phyloP scores from a whole-genome alignment of 805 yeast genomes.

The Scheffersomyces lignosus region DNA sequence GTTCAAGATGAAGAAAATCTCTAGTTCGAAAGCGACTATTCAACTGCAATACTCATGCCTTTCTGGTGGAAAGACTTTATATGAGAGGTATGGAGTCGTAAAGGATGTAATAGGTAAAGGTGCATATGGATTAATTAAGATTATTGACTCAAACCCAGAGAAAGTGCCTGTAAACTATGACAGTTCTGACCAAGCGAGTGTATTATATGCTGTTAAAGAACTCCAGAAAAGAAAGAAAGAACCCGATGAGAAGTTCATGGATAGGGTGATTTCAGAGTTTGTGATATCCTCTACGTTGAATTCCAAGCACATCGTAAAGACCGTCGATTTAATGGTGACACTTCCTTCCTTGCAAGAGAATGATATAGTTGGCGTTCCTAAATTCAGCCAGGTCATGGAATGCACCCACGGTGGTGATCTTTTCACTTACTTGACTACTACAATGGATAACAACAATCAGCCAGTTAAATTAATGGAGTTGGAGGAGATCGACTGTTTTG shows the following conservation, averaged over 20 bases:
- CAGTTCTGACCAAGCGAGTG: slow-evolving; percentile 4
- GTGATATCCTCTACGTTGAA: slow-evolving; percentile 78
- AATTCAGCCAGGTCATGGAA: slow-evolving; percentile 38
- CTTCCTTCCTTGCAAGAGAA: slow-evolving; percentile 11
- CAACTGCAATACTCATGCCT: slow-evolving; percentile 10
- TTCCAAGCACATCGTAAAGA: slow-evolving; percentile 74
- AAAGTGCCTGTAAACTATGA: neutral
- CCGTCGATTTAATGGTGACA: slow-evolving; percentile 67
- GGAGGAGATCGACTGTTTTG: slow-evolving; percentile 81
- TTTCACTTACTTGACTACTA: slow-evolving; percentile 26
- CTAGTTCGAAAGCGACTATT: neutral
- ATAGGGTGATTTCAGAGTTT: slow-evolving; percentile 85
- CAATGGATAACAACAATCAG: slow-evolving; percentile 4
- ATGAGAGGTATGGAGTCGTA: slow-evolving; percentile 34
- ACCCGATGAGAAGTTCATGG: slow-evolving; percentile 48
- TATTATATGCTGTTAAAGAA: slow-evolving; percentile 36
- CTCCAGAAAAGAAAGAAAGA: slow-evolving; percentile 25
- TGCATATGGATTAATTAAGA: slow-evolving; percentile 48
- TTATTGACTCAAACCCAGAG: slow-evolving; percentile 26
- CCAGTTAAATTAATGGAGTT: slow-evolving; percentile 19
- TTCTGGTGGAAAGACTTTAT: slow-evolving; percentile 23
- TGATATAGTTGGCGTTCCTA: slow-evolving; percentile 1
- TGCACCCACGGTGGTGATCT: slow-evolving; percentile 38
- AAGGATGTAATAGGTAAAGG: slow-evolving; percentile 44
- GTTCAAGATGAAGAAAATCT: slow-evolving; percentile 12